Base-by-base conservation (phyloP, 2,329 filamentous ascomycete species). In the Colletotrichum spinosum region DNA sequence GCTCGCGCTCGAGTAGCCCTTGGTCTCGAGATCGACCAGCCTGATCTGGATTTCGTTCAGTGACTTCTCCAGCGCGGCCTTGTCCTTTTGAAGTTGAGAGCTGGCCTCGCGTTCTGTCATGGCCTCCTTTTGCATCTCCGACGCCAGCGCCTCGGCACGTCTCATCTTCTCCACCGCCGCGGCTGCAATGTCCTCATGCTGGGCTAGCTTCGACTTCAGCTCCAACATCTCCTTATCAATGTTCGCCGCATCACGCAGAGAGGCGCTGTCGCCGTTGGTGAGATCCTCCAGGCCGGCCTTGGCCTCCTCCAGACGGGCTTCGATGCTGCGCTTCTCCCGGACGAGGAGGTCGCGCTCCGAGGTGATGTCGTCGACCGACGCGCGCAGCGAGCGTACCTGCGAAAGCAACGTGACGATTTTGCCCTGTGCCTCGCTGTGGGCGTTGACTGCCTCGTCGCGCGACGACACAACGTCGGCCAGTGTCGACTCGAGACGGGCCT, bases 141-240 rank as follows among this genome's bases (percentile, higher is more conserved):
- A 88, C 1, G 90, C 90, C 38, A 98, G 82, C 5, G 93, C 92
- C 74, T 99, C 95, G 2, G 96, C 93, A 33, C 95, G 90, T 60
- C 95, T 89, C 96, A 99, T 99, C 84, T 98, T 98, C 73, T 96
- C 95, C 45, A 98, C 91, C 0, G 95, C 95, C 4, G 96, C 95
- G 1, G 91, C 88, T 10, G 94, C 92, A 64, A 98, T 90, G 75
- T 99, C 95, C 78, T 98, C 93, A 73, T 97, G 93, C 73, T 97
- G 94, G 4, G 95, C 95, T 39, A 98, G 86, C 69, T 86, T 90
- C 9, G 93, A 91, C 80, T 96, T 97, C 69, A 99, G 87, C 67
- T 97, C 93, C 6, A 99, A 84, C 33, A 98, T 86, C 77, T 97
- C 92, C 72, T 91, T 92, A 78, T 98, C 95, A 73, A 94, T 90